These are phyloP conservation scores for Quercus cerris DNA, from an alignment of 306 rosid species.

Conservation along the genomic window DNA sequence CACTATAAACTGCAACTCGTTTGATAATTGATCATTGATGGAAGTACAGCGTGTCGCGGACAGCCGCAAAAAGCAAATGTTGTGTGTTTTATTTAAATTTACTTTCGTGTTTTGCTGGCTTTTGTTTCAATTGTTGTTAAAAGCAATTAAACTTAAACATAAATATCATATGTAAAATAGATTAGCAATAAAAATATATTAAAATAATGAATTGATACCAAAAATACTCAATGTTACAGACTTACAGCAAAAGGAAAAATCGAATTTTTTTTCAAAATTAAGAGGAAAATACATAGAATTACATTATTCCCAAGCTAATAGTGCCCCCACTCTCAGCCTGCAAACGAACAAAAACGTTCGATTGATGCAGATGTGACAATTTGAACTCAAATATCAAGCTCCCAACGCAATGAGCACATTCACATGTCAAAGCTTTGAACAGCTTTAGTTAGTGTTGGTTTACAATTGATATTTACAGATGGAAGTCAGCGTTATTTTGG, in stretches of 20 bases:
- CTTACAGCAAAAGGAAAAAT: neutral
- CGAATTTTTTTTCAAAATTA: neutral
- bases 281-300: neutral
- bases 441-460: slow-evolving; percentile 17
- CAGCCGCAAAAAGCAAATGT: no score
- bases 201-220: neutral
- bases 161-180: no score
- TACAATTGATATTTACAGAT: slow-evolving; percentile 43
- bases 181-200: neutral
- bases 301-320: neutral
- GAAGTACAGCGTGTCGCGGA: no score
- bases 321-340: neutral
- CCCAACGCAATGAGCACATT: slow-evolving; percentile 5
- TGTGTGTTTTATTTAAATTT: no score
- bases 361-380: neutral
- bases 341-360: neutral
- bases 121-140: no score
- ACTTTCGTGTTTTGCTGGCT: no score
- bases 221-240: neutral
- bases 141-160: no score
- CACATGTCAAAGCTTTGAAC: neutral
- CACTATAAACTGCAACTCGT: no score
- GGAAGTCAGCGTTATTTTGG: slow-evolving; percentile 1
- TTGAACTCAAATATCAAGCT: slow-evolving; percentile 14
- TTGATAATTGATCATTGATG: no score